Evolutionary conservation across 2,329 filamentous ascomycete genomes (phyloP).

Genomic region (Trichoderma brevicompactum): DNA sequence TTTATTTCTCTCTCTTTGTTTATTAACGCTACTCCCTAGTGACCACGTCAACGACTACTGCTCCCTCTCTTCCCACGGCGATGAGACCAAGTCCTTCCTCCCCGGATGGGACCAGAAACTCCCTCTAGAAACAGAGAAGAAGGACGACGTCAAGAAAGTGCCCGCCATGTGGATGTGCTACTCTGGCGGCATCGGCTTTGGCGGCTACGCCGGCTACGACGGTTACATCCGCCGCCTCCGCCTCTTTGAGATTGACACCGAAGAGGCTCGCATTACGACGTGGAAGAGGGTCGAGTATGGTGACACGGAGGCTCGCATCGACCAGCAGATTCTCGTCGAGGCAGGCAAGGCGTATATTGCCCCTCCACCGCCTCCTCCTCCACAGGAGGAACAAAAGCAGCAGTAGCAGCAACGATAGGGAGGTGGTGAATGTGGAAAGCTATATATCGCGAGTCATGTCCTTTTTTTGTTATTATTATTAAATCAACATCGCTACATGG

Average conservation of each 20-base stretch:
- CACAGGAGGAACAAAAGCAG: neutral
- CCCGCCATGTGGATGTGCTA: constrained; percentile 97
- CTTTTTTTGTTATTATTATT: too few relatives aligned
- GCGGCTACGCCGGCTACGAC: constrained; percentile 91
- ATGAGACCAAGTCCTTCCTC: constrained; percentile 34
- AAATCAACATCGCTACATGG: too few relatives aligned
- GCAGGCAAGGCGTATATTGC: constrained; percentile 49
- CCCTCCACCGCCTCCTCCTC: constrained; percentile 10
- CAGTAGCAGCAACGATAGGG: neutral
- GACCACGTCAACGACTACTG: constrained; percentile 99
- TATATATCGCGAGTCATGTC: neutral
- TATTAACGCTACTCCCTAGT: constrained; percentile 45
- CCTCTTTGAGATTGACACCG: constrained; percentile 92
- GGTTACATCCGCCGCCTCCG: constrained; percentile 82
- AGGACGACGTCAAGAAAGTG: constrained; percentile 42
- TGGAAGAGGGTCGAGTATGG: constrained; percentile 87
- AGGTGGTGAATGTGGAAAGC: neutral
- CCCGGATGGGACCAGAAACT: constrained; percentile 30
- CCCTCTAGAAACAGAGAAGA: constrained; percentile 37
- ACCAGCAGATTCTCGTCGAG: constrained; percentile 70
- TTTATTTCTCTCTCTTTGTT: neutral
- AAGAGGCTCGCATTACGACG: constrained; percentile 83
- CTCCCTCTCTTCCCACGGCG: constrained; percentile 60
- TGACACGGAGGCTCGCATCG: constrained; percentile 56
- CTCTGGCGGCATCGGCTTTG: constrained; percentile 87